Evolutionary conservation across 306 rosid genomes (phyloP).

Genomic region (Notholithocarpus densiflorus): DNA sequence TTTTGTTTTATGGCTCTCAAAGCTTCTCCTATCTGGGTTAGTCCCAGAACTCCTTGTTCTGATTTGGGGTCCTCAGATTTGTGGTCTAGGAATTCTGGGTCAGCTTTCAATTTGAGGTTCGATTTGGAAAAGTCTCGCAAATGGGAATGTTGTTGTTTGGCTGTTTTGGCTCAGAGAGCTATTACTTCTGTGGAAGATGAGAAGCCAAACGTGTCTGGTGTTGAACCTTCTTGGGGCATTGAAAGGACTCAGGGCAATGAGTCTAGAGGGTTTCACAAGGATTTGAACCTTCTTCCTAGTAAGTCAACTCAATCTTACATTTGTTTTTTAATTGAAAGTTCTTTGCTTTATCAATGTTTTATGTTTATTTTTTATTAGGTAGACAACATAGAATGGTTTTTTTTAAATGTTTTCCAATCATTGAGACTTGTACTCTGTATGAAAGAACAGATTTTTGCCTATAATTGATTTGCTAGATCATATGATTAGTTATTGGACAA

Average conservation of each 20-base stretch:
- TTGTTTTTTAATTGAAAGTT: background rate
- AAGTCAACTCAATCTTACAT: constrained; percentile 29
- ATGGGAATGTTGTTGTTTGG: constrained; percentile 53
- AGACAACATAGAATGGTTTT: background rate
- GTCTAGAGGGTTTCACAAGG: constrained; percentile 52
- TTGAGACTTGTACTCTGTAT: no score
- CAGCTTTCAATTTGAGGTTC: constrained; percentile 35
- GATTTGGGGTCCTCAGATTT: constrained; percentile 33
- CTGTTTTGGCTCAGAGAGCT: constrained; percentile 51
- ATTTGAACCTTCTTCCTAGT: constrained; percentile 73
- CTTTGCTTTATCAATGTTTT: background rate
- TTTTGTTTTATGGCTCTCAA: constrained; percentile 52
- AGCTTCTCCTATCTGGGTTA: constrained; percentile 33
- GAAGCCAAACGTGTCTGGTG: constrained; percentile 32
- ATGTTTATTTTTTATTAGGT: constrained; percentile 6
- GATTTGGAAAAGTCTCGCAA: constrained; percentile 31
- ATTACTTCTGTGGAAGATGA: constrained; percentile 71
- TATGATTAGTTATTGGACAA: constrained; percentile 2
- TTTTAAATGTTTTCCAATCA: background rate
- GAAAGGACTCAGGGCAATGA: constrained; percentile 26
- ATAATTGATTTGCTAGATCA: background rate
- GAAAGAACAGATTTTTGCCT: background rate
- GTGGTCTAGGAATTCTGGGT: constrained; percentile 21
- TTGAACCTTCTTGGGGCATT: constrained; percentile 32
- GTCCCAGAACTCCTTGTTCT: constrained; percentile 29